Evolutionary conservation across 495 filamentous ascomycete genomes (phyloP).

Genomic region (Sabuloglossum arenarium): DNA sequence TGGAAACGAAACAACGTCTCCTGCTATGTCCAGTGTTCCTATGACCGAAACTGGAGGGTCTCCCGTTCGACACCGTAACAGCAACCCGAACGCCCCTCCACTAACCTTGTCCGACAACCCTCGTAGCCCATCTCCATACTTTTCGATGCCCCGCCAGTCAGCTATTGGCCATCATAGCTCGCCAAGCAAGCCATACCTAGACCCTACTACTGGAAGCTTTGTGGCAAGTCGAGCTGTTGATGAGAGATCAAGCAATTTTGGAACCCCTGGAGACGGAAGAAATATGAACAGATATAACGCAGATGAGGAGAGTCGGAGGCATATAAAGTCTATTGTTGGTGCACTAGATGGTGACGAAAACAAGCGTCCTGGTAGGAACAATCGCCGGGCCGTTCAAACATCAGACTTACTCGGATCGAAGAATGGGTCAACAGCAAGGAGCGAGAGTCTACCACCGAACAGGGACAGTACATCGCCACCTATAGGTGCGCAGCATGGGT

Average conservation of each 20-base stretch:
- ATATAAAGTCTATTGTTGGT: conserved; percentile 1
- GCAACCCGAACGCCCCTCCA: conserved; percentile 15
- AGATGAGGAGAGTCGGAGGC: not conserved
- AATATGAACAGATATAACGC: not conserved
- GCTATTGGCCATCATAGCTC: conserved; percentile 14
- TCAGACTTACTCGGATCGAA: not conserved
- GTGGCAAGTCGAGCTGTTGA: not conserved
- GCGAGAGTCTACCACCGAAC: conserved; percentile 2
- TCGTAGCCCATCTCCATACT: conserved; percentile 14
- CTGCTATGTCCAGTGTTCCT: conserved; percentile 13
- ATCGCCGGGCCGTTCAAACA: not conserved
- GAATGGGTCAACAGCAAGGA: not conserved
- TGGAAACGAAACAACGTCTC: conserved; percentile 42
- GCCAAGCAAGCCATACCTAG: conserved; percentile 13
- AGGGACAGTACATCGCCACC: not conserved
- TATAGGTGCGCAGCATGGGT: not conserved
- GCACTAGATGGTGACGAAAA: conserved; percentile 1
- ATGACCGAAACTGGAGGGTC: conserved; percentile 6
- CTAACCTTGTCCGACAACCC: conserved; percentile 11
- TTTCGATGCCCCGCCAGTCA: conserved; percentile 12
- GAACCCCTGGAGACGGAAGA: not conserved
- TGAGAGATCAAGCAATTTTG: conserved; percentile 1
- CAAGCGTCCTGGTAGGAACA: not conserved
- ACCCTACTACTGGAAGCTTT: conserved; percentile 13
- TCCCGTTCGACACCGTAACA: conserved; percentile 13